Conservation (phyloP, 1,284 basidiomycete genomes). For the Papiliotrema laurentii region DNA sequence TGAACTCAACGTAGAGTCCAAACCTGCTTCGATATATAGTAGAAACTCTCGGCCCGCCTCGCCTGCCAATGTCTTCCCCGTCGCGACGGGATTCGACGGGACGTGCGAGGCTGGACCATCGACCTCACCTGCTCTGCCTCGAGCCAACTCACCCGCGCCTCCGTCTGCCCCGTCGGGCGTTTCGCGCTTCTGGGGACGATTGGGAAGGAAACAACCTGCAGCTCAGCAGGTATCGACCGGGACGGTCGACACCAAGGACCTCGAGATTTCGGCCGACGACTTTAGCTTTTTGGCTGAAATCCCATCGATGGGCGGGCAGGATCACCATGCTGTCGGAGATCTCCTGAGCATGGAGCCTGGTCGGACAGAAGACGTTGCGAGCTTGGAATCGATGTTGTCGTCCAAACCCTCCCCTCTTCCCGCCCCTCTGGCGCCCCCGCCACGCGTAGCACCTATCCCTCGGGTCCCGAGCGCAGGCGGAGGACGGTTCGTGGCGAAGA, state of each 20-base stretch:
- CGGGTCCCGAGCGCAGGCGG: background rate
- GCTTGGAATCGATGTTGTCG: slow-evolving; percentile 31
- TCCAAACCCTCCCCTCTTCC: slow-evolving; percentile 23
- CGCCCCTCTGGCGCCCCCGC: slow-evolving; percentile 33
- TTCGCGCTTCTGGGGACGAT: slow-evolving; percentile 43
- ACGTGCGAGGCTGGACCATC: slow-evolving; percentile 3
- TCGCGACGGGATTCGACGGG: background rate
- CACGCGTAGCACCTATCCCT: slow-evolving; percentile 3
- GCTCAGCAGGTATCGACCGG: slow-evolving; percentile 6
- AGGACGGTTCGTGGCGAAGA: slow-evolving; percentile 20
- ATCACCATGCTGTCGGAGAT: slow-evolving; percentile 30
- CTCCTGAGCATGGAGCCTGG: slow-evolving; percentile 32
- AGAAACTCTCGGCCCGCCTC: slow-evolving; percentile 4
- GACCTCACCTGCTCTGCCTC: background rate
- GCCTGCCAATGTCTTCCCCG: slow-evolving; percentile 4
- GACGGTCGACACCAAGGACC: slow-evolving; percentile 26
- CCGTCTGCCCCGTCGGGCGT: slow-evolving; percentile 35
- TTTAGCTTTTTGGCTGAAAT: slow-evolving; percentile 47
- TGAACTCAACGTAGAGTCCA: background rate
- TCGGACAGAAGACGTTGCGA: slow-evolving; percentile 20
- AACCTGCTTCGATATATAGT: background rate
- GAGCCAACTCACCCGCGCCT: slow-evolving; percentile 3
- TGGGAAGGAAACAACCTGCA: slow-evolving; percentile 15
- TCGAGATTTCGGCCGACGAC: slow-evolving; percentile 43
- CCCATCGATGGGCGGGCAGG: slow-evolving; percentile 26